Evolutionary conservation across 208 protist genomes (phyloP).

Genomic region (Naegleria fowleri): DNA sequence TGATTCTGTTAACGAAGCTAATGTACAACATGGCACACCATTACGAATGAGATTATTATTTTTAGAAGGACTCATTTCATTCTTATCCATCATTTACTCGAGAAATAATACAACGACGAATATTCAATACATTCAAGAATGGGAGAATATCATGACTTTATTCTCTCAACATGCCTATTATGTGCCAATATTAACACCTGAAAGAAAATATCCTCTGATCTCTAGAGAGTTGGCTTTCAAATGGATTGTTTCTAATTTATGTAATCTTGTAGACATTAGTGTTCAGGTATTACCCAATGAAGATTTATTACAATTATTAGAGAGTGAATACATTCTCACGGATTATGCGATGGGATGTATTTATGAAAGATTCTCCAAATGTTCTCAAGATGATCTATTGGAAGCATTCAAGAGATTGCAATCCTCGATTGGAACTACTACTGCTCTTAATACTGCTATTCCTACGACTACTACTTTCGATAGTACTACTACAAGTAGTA

Average conservation of each 20-base stretch:
- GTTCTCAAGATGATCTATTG: background rate
- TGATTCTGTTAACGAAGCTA: too few species aligned
- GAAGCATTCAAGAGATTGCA: background rate
- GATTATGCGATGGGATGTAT: background rate
- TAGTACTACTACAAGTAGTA: too few species aligned
- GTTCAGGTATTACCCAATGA: background rate
- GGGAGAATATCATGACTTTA: too few species aligned
- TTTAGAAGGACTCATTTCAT: background rate
- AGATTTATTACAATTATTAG: background rate
- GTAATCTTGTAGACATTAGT: background rate
- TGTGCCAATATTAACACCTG: too few species aligned
- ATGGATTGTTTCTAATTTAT: background rate
- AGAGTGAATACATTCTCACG: background rate
- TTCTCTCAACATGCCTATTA: too few species aligned
- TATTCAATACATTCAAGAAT: too few species aligned
- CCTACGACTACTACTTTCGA: too few species aligned
- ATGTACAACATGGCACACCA: too few species aligned
- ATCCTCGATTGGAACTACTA: too few species aligned
- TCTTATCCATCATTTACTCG: background rate
- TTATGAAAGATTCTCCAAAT: background rate
- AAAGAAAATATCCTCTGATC: background rate
- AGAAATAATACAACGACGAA: too few species aligned
- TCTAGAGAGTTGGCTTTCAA: background rate
- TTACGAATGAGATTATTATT: too few species aligned
- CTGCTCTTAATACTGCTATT: too few species aligned